Evolutionary conservation across 768 basidiomycete species (phyloP), one percentile per base, ranked within the genome.

Genomic region (Kwoniella shandongensis): DNA sequence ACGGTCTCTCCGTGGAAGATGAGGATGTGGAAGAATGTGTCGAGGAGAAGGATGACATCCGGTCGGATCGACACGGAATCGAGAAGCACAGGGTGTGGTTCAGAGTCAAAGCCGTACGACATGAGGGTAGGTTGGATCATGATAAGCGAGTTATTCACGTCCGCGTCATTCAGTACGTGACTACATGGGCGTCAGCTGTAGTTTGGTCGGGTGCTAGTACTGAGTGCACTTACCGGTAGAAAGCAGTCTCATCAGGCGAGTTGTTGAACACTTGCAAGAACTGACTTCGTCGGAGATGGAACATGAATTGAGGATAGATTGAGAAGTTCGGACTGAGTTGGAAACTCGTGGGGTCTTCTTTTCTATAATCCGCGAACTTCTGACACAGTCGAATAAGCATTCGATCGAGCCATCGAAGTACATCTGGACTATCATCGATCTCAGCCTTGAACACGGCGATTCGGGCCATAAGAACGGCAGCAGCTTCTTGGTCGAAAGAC

Each of bases 231-330:
- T 50, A 87, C 91, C 93, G 83, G 78, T 97, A 98, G 82, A 94
- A 98, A 13, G 93, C 96, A 18, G 93, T 97, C 80, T 99, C 96
- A 76, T 99, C 96, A 7, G 96, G 96, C 81, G 91, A 93, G 81
- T 97, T 99, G 78, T 98, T 98, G 79, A 98, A 98, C 52, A 98
- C 93, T 78, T 99, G 96, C 75, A 99, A 81, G 81, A 99, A 98
- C 79, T 98, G 94, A 82, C 89, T 91, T 75, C 96, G 81, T 57
- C 94, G 83, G 60, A 99, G 78, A 79, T 99, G 96, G 86, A 98
- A 99, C 96, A 98, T 99, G 81, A 99, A 99, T 74, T 98, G 96
- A 15, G 96, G 96, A 77, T 99, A 99, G 69, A 99, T 97, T 75
- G 89, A 89, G 79, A 99, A 98, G 78, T 96, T 96, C 75, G 96